Evolutionary conservation across 225 moss, liverwort and hornwort species (phyloP).

Genomic region (Sphagnum tenellum): DNA sequence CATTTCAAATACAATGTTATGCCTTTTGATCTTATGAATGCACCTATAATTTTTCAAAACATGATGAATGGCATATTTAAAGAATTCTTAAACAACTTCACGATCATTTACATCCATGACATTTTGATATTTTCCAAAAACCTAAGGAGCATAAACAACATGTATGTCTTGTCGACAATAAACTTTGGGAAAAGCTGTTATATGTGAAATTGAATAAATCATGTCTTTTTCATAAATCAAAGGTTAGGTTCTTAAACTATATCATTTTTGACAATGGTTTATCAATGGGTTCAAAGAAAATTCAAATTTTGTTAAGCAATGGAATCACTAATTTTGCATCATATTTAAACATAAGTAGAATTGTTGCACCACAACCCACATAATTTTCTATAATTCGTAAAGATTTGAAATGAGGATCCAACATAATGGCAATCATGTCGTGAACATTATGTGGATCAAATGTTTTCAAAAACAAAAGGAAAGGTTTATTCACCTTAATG

Average conservation of each 20-base stretch:
- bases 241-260: constrained; percentile 7
- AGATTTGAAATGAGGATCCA: too few species aligned
- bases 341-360: too few species aligned
- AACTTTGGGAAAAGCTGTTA: not conserved
- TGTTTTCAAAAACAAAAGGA: too few species aligned
- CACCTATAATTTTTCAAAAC: not conserved
- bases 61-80: constrained; percentile 11
- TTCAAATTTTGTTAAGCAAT: too few species aligned
- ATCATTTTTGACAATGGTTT: constrained; percentile 4
- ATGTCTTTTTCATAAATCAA: not conserved
- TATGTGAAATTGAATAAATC: constrained; percentile 2
- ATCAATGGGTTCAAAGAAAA: constrained; percentile 6
- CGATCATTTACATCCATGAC: constrained; percentile 10
- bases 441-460: too few species aligned
- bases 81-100: not conserved
- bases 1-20: constrained; percentile 11
- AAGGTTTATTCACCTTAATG: too few species aligned
- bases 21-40: constrained; percentile 7
- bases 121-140: constrained; percentile 4
- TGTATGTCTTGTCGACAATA: constrained; percentile 1
- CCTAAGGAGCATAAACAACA: not conserved
- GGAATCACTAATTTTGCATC: too few species aligned
- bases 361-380: too few species aligned
- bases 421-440: too few species aligned
- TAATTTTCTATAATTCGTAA: too few species aligned